Base-by-base conservation (phyloP, 495 filamentous ascomycete species). In the Penicillium turbatum region DNA sequence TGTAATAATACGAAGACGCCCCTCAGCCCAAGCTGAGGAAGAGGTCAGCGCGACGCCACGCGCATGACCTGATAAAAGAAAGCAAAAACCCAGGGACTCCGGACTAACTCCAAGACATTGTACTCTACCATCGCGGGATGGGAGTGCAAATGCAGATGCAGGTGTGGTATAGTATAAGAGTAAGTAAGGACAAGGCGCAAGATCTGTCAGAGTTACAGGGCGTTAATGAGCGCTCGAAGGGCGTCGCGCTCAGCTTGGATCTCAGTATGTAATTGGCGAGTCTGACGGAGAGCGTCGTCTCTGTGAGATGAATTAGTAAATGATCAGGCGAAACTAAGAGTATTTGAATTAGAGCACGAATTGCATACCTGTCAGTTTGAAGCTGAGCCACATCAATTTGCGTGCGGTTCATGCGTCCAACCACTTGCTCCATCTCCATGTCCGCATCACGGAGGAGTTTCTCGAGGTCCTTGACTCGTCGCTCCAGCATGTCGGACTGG, bases 341-440 rank as follows among this genome's bases (percentile, higher is more conserved):
- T 35, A 34, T 15, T 56, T 27, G 43, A 16, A 34, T 24, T 27
- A 38, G 41, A 53, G 53, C 37, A 30, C 12, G 13, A 38, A 19
- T 53, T 57, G 69, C 76, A 54, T 75, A 87, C 85, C 91, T 83
- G 72, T 95, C 87, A 71, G 87, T 87, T 71, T 97, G 92, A 47
- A 98, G 78, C 62, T 90, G 84, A 64, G 90, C 83, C 34, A 98
- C 93, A 71, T 96, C 90, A 51, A 96, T 90, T 74, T 97, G 93
- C 7, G 92, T 91, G 53, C 82, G 77, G 71, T 90, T 96, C 90
- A 98, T 96, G 49, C 87, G 79, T 49, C 86, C 77, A 13, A 98
- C 88, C 2, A 97, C 92, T 68, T 93, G 87, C 65, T 92, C 83
- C 93, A 98, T 97, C 76, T 97, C 92, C 51, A 76, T 74, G 61